Percentiles rank a stretch among this genome's conserved stretches.
Conservation (phyloP, 768 basidiomycete species). For the Termitomyces sp. region DNA sequence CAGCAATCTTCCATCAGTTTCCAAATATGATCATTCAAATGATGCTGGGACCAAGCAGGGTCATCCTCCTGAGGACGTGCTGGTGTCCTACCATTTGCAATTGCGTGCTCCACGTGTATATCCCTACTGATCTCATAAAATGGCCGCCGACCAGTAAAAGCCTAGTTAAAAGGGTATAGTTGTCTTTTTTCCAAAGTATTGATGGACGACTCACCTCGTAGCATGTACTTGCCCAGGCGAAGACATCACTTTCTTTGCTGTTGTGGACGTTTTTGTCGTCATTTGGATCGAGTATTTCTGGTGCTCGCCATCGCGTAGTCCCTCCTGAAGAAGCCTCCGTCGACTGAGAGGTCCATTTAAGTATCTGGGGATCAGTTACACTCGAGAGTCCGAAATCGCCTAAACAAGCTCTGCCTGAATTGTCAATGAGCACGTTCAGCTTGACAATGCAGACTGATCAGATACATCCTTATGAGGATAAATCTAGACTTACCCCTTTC, state of each 20-base stretch:
- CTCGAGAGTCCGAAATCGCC: constrained; percentile 20
- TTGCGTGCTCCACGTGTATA: background rate
- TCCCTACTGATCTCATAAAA: background rate
- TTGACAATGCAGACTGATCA: background rate
- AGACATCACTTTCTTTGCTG: constrained; percentile 10
- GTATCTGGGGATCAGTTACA: constrained; percentile 9
- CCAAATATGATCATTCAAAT: constrained; percentile 5
- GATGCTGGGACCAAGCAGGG: background rate
- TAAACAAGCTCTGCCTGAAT: constrained; percentile 14
- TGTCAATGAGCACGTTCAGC: constrained; percentile 17
- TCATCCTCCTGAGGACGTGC: background rate
- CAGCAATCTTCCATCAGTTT: constrained; percentile 5
- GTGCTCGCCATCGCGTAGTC: constrained; percentile 9
- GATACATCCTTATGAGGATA: background rate
- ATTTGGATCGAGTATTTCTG: constrained; percentile 2
- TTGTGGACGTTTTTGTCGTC: constrained; percentile 1
- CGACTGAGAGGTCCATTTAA: constrained; percentile 14
- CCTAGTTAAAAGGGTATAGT: background rate
- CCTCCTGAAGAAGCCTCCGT: constrained; percentile 8
- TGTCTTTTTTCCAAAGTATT: background rate
- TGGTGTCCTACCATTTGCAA: background rate
- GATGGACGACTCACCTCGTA: constrained; percentile 5
- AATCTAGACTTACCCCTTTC: constrained; percentile 18
- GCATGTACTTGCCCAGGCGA: constrained; percentile 10
- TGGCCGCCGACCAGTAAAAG: constrained; percentile 4